Base-by-base conservation (phyloP, 2,329 filamentous ascomycete genomes). In the Clonostachys rhizophaga region DNA sequence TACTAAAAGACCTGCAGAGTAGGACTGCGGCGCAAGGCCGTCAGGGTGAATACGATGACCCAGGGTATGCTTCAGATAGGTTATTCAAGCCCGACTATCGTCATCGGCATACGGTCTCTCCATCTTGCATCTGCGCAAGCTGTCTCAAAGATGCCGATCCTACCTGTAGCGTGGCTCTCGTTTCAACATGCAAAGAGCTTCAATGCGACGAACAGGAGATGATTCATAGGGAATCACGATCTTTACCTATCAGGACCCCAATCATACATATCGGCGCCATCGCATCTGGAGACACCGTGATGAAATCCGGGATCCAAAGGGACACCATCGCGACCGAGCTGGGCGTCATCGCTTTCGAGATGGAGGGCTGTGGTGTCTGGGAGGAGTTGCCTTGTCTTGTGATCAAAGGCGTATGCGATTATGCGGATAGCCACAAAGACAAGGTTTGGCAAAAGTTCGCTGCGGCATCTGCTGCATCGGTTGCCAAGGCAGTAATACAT, bases 341-440 rank as follows among this genome's bases (percentile, higher is more conserved):
- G 3, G 43, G n/a, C 16, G 34, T 45, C 14, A 45, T 45, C 2
- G 34, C 34, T 11, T 63, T 64, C 33, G 66, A 66, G 49, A 67
- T 59, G 59, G 65, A 66, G 16, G 58, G 59, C 0, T 61, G 62
- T 2, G 66, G 65, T 0, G 40, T 58, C 0, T 66, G 57, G 57
- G 58, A 63, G 2, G 51, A 55, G 0, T 43, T 69, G 0, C 67
- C 68, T 0, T 67, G 64, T 5, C 47, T 72, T 2, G 52, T 67
- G 0, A 61, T 73, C 41, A 68, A 69, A 12, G 67, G 68, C 3
- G 61, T 69, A 0, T 68, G 62, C 34, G 62, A 72, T 37, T 59
- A 60, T 33, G 56, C 56, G 0, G 57, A 60, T 6, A 49, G 50
- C 17, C 53, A 58, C 10, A 55, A 57, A 40, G 48, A 53, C n/a